Conservation (phyloP, 768 basidiomycete genomes). For the Podaxis sp. region DNA sequence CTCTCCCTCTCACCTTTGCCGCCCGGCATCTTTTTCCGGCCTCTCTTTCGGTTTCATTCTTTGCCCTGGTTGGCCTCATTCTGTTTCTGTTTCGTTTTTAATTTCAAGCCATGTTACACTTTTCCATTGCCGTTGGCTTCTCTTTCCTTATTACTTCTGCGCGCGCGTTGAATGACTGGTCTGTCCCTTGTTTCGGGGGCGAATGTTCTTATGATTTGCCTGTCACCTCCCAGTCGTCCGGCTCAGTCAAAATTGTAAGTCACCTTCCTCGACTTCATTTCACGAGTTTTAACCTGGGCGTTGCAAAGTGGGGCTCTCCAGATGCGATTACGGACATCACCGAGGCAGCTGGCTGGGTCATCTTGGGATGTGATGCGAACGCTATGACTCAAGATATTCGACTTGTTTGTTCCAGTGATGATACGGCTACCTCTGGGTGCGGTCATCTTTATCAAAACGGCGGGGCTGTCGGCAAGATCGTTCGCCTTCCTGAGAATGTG, state of each 20-base stretch:
- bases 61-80: background rate
- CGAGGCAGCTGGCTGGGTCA: constrained; percentile 38
- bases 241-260: constrained; percentile 17
- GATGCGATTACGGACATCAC: constrained; percentile 38
- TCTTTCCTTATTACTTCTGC: constrained; percentile 1
- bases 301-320: constrained; percentile 22
- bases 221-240: constrained; percentile 11
- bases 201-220: constrained; percentile 20
- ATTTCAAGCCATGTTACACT: background rate
- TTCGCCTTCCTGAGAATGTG: constrained; percentile 36
- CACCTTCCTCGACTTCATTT: background rate
- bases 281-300: background rate
- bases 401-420: constrained; percentile 32
- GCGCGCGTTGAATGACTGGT: constrained; percentile 19
- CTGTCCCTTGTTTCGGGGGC: constrained; percentile 18
- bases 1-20: background rate
- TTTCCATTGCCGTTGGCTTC: constrained; percentile 6
- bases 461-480: constrained; percentile 34
- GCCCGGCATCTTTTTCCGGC: background rate
- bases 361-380: constrained; percentile 34
- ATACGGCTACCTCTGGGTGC: constrained; percentile 30
- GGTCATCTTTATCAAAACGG: constrained; percentile 24
- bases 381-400: constrained; percentile 32
- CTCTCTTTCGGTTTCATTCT: background rate
- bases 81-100: background rate